Evolutionary conservation across 495 filamentous ascomycete genomes (phyloP).

Genomic region (Barbatosphaeria neglecta): DNA sequence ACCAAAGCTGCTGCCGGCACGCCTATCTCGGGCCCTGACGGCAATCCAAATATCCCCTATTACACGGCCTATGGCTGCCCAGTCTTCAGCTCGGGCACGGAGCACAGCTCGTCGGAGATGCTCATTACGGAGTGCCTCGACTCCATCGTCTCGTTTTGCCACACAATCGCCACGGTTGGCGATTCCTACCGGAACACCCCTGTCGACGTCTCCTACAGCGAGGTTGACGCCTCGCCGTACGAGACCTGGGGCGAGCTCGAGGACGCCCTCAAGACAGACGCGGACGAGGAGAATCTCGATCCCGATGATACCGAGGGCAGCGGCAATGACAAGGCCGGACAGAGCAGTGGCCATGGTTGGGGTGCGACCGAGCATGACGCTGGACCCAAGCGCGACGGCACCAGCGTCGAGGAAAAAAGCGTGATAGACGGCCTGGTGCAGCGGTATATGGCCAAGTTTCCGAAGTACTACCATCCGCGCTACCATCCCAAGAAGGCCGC

Average conservation of each 20-base stretch:
- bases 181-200: constrained; percentile 23
- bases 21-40: constrained; percentile 33
- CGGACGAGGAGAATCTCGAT: no score
- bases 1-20: constrained; percentile 35
- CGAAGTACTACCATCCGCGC: no score
- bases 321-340: no score
- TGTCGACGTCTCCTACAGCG: constrained; percentile 7
- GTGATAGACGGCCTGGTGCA: no score
- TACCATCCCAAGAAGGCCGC: no score
- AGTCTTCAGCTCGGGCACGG: constrained; percentile 24
- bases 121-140: constrained; percentile 22
- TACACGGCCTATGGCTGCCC: constrained; percentile 32
- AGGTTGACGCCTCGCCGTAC: background rate
- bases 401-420: no score
- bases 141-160: constrained; percentile 30
- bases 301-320: no score
- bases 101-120: constrained; percentile 20
- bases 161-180: constrained; percentile 18
- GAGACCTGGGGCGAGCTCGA: constrained; percentile 3
- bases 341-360: no score
- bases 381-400: no score
- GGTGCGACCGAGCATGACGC: no score
- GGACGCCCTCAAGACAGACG: no score
- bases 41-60: constrained; percentile 15
- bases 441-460: no score